A percentile compares a stretch with the other conserved stretches of the same genome.
Conservation (phyloP, 1,284 basidiomycete genomes). For the Malassezia arunalokei region DNA sequence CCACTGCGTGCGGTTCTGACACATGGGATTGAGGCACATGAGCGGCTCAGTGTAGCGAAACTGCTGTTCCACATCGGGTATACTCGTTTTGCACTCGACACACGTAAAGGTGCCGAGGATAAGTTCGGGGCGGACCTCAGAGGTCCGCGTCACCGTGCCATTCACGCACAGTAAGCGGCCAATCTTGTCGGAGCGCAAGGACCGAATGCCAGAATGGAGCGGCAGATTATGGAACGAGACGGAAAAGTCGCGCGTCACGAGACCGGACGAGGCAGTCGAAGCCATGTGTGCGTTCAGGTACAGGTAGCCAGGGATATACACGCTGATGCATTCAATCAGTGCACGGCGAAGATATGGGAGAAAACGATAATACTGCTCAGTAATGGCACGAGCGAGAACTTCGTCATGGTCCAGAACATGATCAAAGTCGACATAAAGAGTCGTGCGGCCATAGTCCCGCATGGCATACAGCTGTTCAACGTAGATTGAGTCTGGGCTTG, state of each 20-base stretch:
- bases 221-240: constrained; percentile 94
- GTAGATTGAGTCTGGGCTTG: constrained; percentile 52
- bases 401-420: constrained; percentile 83
- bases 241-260: constrained; percentile 81
- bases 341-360: constrained; percentile 84
- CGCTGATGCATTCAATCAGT: constrained; percentile 72
- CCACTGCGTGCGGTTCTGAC: constrained; percentile 81
- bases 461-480: constrained; percentile 83
- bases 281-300: constrained; percentile 61
- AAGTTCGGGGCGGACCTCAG: constrained; percentile 90
- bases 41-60: constrained; percentile 99
- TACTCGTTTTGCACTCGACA: constrained; percentile 68
- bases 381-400: constrained; percentile 79
- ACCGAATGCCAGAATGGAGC: constrained; percentile 85
- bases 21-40: constrained; percentile 82
- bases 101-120: constrained; percentile 88
- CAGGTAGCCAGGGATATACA: constrained; percentile 80
- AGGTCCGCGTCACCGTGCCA: constrained; percentile 72
- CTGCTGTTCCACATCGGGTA: constrained; percentile 95
- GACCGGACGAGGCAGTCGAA: constrained; percentile 57
- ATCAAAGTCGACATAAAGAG: constrained; percentile 87
- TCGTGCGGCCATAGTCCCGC: constrained; percentile 82
- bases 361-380: constrained; percentile 90
- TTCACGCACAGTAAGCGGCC: constrained; percentile 37
- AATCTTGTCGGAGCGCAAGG: constrained; percentile 52